Evolutionary conservation across 192 early-diverging fungal species (phyloP), one percentile per base, ranked within the genome.

Genomic region (Chytriomyces confervae): DNA sequence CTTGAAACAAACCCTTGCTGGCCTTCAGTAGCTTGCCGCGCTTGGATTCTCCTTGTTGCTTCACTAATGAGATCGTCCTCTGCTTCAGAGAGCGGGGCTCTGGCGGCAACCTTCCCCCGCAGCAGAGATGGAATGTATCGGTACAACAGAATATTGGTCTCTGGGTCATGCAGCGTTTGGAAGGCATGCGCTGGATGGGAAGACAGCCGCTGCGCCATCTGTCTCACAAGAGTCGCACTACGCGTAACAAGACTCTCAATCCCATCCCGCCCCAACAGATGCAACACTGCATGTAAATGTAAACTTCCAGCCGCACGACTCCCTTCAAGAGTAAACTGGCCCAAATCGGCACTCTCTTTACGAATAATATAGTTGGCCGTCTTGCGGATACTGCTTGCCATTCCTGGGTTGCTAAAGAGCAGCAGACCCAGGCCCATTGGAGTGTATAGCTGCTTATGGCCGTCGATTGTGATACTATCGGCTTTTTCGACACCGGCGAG

Each of bases 371-470:
- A 89, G 61, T 84, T 84, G 7, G 88, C 86, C 1, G 87, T 84
- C 72, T 89, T 89, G 36, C 87, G 84, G 72, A 89, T 89, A 43
- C 36, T 48, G 48, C 65, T 50, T 10, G 84, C 70, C 60, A 67
- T 53, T 0, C 77, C 66, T 5, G 85, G 85, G 50, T 80, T 73
- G 20, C 76, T 68, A 61, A 87, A 84, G 18, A 89, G 78, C 16
- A 89, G 51, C 16, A 89, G 78, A 11, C 88, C 88, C 46, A 88
- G 80, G 43, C 88, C 88, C 82, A 88, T 82, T 1, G 88, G 88
- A 2, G 87, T 89, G 79, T 89, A 89, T 43, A 89, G 84, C 69
- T 88, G 86, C 75, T 89, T 89, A 77, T 89, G 88, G 57, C 87
- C 88, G 72, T 89, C 88, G 60, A 89, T 78, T 7, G 88, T 88